Percentiles rank a stretch among this genome's conserved stretches.
phyloP scores from a whole-genome alignment of 108 stramenopile genomes.

The Mediolabrus comicus region DNA sequence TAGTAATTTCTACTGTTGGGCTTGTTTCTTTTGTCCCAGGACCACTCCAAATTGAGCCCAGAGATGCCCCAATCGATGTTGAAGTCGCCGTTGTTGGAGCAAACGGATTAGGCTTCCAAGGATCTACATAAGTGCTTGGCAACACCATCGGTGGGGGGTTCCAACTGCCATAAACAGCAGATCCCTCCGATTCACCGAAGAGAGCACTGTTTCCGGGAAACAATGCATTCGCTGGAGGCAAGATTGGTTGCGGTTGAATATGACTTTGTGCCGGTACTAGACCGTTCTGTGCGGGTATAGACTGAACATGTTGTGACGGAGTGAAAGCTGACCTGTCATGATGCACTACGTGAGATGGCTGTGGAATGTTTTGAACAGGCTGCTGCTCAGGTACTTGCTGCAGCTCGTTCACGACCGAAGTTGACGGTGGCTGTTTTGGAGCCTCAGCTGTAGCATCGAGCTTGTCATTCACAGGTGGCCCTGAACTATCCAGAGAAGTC shows the following conservation, averaged over 20 bases:
- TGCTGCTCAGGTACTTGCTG: background rate
- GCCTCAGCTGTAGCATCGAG: background rate
- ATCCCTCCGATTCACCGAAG: slow-evolving; percentile 27
- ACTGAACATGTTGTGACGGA: background rate
- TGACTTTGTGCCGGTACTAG: background rate
- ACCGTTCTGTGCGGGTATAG: background rate
- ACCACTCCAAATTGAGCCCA: slow-evolving; percentile 35
- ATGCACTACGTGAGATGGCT: background rate
- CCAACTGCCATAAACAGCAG: slow-evolving; percentile 32
- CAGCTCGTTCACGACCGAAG: background rate
- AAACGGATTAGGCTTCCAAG: slow-evolving; percentile 41
- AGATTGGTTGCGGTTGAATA: slow-evolving; percentile 1
- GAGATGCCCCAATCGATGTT: background rate
- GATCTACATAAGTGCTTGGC: slow-evolving; percentile 27
- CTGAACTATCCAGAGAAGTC: slow-evolving; percentile 1
- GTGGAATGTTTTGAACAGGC: background rate
- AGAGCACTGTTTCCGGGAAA: slow-evolving; percentile 40
- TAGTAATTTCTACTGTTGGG: background rate
- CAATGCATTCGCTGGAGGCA: slow-evolving; percentile 21
- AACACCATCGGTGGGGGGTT: slow-evolving; percentile 31
- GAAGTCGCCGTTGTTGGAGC: slow-evolving; percentile 16
- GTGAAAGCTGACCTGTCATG: background rate
- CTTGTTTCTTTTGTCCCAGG: background rate
- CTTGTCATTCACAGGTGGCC: too few relatives aligned
- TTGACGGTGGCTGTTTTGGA: background rate